Evolutionary conservation across 257 asterid genomes (phyloP).

Genomic region (Plectranthus barbatus): DNA sequence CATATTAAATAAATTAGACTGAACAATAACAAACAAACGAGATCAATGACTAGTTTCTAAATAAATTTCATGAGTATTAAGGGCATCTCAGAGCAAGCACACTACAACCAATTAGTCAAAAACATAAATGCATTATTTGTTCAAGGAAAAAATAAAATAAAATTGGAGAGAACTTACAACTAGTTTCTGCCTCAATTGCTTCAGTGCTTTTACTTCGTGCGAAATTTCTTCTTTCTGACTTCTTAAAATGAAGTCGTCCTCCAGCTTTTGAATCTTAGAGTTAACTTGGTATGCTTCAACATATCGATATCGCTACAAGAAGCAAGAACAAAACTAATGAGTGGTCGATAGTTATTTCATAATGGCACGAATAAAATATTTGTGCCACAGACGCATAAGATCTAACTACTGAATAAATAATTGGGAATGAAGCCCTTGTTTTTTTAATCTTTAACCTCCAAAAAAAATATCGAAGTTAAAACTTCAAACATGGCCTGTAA

Average conservation of each 20-base stretch:
- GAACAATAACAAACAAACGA: too few relatives aligned
- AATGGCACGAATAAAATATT: background rate
- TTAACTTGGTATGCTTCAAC: constrained; percentile 82
- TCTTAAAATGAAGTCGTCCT: constrained; percentile 58
- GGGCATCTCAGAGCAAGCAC: background rate
- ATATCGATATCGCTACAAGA: constrained; percentile 71
- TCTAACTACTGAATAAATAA: background rate
- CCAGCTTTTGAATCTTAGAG: constrained; percentile 50
- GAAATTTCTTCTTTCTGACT: constrained; percentile 33
- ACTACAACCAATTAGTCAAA: background rate
- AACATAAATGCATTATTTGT: background rate
- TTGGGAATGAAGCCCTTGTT: background rate
- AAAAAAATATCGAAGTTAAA: background rate
- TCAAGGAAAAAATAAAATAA: background rate
- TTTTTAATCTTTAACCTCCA: background rate
- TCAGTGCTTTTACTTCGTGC: constrained; percentile 41
- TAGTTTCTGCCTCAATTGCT: constrained; percentile 70
- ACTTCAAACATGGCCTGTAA: background rate
- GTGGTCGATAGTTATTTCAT: constrained; percentile 14
- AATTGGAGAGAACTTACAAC: constrained; percentile 55
- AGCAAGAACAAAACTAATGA: constrained; percentile 15
- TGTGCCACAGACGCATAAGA: background rate
- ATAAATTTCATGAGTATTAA: background rate
- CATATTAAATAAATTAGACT: too few relatives aligned
- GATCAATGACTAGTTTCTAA: background rate